A percentile compares a stretch with the other conserved stretches of the same genome.
Evolutionary conservation across 2,329 filamentous ascomycete species (phyloP).

Genomic region (Aspergillus candidus): DNA sequence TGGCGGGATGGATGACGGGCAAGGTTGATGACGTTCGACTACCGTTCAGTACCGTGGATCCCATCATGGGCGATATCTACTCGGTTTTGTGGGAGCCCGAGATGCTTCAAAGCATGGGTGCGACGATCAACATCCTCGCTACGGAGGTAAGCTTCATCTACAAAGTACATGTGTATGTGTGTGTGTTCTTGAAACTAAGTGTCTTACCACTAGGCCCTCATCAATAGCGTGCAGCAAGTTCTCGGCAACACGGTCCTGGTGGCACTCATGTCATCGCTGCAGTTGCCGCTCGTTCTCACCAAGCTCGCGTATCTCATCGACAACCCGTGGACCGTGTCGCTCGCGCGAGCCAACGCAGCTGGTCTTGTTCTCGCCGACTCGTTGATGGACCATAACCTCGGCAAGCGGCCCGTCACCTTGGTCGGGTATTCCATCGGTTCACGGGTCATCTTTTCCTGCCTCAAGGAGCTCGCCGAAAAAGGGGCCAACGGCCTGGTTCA

Average conservation of each 20-base stretch:
- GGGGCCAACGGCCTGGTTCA: constrained; percentile 83
- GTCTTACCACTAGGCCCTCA: constrained; percentile 63
- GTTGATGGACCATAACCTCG: constrained; percentile 82
- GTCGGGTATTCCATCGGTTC: constrained; percentile 92
- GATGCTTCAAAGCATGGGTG: constrained; percentile 95
- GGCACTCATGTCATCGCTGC: constrained; percentile 83
- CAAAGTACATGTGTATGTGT: background rate
- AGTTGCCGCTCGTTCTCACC: constrained; percentile 84
- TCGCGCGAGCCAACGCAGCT: constrained; percentile 80
- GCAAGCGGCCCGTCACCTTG: constrained; percentile 83
- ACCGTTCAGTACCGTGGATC: constrained; percentile 92
- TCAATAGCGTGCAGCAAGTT: constrained; percentile 92
- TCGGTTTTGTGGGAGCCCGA: constrained; percentile 97
- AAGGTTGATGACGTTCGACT: constrained; percentile 94
- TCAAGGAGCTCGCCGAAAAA: constrained; percentile 77
- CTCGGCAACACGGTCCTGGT: constrained; percentile 84
- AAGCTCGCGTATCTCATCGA: constrained; percentile 96
- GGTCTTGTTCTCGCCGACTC: constrained; percentile 93
- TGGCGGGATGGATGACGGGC: constrained; percentile 97
- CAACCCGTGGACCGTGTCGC: constrained; percentile 96
- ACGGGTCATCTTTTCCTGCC: constrained; percentile 84
- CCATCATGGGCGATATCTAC: constrained; percentile 97
- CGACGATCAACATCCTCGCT: constrained; percentile 95
- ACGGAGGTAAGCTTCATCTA: constrained; percentile 64
- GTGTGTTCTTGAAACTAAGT: constrained; percentile 19